These are phyloP conservation scores for Emergomyces pasteurianus DNA, from an alignment of 2,329 filamentous ascomycete species.

Conservation along the genomic window DNA sequence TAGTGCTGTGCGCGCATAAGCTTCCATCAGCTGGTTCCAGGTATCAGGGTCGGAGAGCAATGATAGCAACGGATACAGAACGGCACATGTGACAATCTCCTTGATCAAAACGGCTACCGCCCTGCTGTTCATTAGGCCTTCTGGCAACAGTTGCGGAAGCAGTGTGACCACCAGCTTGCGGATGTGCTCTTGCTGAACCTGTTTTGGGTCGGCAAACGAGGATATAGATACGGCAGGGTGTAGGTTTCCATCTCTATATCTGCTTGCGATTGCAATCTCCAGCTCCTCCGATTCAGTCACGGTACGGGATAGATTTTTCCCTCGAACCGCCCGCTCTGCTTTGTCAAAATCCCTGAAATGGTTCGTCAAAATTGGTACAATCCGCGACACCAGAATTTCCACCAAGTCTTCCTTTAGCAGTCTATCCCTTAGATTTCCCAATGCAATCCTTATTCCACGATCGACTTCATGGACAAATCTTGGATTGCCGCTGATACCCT, in stretches of 20 bases:
- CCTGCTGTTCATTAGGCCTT: slow-evolving; percentile 62
- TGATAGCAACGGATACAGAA: slow-evolving; percentile 69
- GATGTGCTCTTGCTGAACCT: slow-evolving; percentile 79
- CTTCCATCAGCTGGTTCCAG: slow-evolving; percentile 95
- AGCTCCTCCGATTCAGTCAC: slow-evolving; percentile 95
- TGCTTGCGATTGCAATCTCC: slow-evolving; percentile 87
- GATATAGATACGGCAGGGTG: slow-evolving; percentile 69
- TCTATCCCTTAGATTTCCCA: slow-evolving; percentile 59
- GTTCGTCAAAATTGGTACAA: slow-evolving; percentile 77
- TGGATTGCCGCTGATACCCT: slow-evolving; percentile 66
- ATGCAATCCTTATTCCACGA: slow-evolving; percentile 58
- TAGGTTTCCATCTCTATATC: slow-evolving; percentile 78
- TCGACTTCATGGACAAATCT: slow-evolving; percentile 82
- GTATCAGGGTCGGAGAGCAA: slow-evolving; percentile 83
- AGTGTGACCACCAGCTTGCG: slow-evolving; percentile 61
- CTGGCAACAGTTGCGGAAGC: slow-evolving; percentile 62
- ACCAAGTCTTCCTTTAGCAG: slow-evolving; percentile 69
- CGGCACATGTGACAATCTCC: slow-evolving; percentile 87
- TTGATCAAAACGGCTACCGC: slow-evolving; percentile 69
- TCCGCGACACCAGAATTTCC: slow-evolving; percentile 64
- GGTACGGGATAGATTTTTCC: slow-evolving; percentile 73
- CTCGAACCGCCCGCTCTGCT: slow-evolving; percentile 75
- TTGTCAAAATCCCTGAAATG: slow-evolving; percentile 87
- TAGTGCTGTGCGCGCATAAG: slow-evolving; percentile 69
- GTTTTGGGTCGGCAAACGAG: slow-evolving; percentile 73